Conservation (phyloP, 768 basidiomycete species). For the Agaricus blazei region DNA sequence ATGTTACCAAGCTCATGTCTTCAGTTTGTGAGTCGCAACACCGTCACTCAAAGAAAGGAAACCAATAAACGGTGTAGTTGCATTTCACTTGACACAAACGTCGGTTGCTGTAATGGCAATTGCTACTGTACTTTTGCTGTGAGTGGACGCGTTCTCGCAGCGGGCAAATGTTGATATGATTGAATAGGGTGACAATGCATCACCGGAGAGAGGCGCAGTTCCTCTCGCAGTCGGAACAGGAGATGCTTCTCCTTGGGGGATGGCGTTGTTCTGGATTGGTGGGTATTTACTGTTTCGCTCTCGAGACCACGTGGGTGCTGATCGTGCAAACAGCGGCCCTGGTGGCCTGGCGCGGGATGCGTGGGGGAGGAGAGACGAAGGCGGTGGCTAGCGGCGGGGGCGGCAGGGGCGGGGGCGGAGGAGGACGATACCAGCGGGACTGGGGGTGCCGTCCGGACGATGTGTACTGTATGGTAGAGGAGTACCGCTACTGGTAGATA, state of each 20-base stretch:
- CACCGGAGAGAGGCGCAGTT: slow-evolving; percentile 55
- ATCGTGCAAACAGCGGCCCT: slow-evolving; percentile 26
- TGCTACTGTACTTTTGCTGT: slow-evolving; percentile 62
- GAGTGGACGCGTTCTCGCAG: slow-evolving; percentile 20
- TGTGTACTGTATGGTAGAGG: slow-evolving; percentile 66
- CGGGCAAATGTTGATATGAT: not conserved
- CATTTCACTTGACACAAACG: slow-evolving; percentile 67
- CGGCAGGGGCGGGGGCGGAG: slow-evolving; percentile 13
- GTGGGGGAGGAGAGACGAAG: slow-evolving; percentile 16
- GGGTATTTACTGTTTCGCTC: slow-evolving; percentile 19
- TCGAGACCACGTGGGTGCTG: not conserved
- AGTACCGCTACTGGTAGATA: slow-evolving; percentile 31
- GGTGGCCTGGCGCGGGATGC: slow-evolving; percentile 40
- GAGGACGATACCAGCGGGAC: slow-evolving; percentile 11
- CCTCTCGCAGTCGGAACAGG: slow-evolving; percentile 68
- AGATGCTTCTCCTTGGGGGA: slow-evolving; percentile 63
- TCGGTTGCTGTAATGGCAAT: slow-evolving; percentile 67
- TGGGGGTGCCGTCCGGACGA: slow-evolving; percentile 54
- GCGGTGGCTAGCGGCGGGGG: slow-evolving; percentile 14
- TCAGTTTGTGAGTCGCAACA: slow-evolving; percentile 33
- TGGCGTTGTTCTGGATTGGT: slow-evolving; percentile 79
- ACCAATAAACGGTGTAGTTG: slow-evolving; percentile 31
- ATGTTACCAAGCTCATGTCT: slow-evolving; percentile 45
- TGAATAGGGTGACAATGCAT: slow-evolving; percentile 58
- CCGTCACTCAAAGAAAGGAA: not conserved